Base-by-base conservation (phyloP, 306 rosid genomes). In the Vigna nakashimae region DNA sequence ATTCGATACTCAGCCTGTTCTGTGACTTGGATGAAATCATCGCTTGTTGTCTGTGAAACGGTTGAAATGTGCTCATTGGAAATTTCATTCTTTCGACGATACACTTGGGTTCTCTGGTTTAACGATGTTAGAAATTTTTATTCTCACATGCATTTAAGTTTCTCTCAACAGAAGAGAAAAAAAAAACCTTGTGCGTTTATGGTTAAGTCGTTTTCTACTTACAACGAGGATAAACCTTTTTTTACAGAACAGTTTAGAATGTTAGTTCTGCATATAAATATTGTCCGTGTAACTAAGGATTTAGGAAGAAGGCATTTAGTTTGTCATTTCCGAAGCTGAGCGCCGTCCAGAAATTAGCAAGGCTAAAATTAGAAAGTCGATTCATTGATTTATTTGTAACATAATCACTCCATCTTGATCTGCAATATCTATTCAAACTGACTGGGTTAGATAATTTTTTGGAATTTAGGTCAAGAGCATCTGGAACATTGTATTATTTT, bases 11-110 rank as follows among this genome's bases (percentile, higher is more conserved):
- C 69, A 2, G 28, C 20, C 26, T 51, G 60, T 73, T 51, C 11
- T 48, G 48, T 15, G 13, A 52, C 63, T 16, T 6, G 49, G 48
- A 13, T 71, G 59, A 40, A 36, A 20, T 53, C 55, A 10, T 13
- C 45, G 17, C 55, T 42, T 3, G 43, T 20, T 14, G 11, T 57
- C 4, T 45, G 15, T 69, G 30, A 38, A 79, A 2, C 43, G n/a
- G 15, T 38, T 76, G 69, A 40, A 81, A 7, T 70, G 58, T 65
- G 78, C 22, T 34, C 9, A 74, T 55, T 70, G 71, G 63, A 26
- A 66, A 28, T 13, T 52, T 59, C 53, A 38, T 57, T 36, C 11
- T 9, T 77, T 77, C 76, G 42, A 38, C 36, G 17, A 30, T 22
- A 80, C 9, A 28, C 55, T 17, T 57, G 62, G 34, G 12, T 11